These are phyloP conservation scores for Astrephomene gubernaculifera DNA, from an alignment of 139 green algal genomes.

Conservation along the genomic window DNA sequence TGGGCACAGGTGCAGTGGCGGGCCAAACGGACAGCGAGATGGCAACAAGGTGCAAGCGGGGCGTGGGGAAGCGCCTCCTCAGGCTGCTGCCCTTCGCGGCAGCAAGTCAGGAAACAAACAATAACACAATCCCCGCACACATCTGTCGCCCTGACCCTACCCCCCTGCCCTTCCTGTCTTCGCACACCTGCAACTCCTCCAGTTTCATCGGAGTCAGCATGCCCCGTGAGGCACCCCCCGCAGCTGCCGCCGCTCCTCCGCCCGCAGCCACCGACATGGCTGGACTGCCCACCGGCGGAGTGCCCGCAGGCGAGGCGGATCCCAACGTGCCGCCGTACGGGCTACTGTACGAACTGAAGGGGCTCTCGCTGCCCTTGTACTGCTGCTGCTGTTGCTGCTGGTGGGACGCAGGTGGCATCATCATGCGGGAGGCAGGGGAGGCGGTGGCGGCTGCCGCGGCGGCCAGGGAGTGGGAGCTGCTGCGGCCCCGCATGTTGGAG, in stretches of 20 bases:
- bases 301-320: neutral
- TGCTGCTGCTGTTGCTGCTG: neutral
- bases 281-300: neutral
- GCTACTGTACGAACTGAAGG: too few relatives aligned
- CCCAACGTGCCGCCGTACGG: neutral
- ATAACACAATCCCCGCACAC: too few relatives aligned
- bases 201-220: conserved; percentile 3
- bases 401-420: neutral
- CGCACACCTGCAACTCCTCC: conserved; percentile 25
- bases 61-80: too few relatives aligned
- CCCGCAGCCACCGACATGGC: neutral
- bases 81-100: too few relatives aligned
- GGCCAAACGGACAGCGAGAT: too few relatives aligned
- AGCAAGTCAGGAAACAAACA: too few relatives aligned
- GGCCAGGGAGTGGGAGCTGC: neutral
- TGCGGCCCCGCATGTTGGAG: too few relatives aligned
- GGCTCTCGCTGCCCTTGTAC: neutral
- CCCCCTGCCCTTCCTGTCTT: too few relatives aligned
- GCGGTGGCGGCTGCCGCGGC: neutral
- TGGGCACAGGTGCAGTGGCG: too few relatives aligned
- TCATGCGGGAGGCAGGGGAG: neutral
- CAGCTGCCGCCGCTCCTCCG: neutral
- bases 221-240: neutral
- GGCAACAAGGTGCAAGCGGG: too few relatives aligned
- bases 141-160: too few relatives aligned